phyloP scores from a whole-genome alignment of 352 stramenopile genomes.

The Phytophthora podocarpi region DNA sequence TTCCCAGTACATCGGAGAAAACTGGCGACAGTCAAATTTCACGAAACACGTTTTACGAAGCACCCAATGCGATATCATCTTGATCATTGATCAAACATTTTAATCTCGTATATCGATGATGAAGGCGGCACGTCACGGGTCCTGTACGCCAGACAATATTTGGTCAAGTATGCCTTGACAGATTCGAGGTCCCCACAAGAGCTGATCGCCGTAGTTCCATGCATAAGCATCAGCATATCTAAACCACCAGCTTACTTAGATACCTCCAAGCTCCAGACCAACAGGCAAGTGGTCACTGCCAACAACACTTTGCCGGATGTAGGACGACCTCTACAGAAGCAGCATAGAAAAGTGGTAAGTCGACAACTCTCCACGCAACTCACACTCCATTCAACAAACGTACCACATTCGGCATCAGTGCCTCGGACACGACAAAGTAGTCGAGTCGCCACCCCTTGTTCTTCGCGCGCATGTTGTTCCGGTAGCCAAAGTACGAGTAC shows the following conservation, averaged over 20 bases:
- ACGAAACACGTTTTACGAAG: no score
- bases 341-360: constrained; percentile 17
- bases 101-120: no score
- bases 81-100: no score
- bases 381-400: constrained; percentile 16
- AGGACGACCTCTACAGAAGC: constrained; percentile 47
- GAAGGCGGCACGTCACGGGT: no score
- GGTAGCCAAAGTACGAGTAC: constrained; percentile 87
- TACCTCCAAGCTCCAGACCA: constrained; percentile 54
- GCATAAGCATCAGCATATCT: neutral
- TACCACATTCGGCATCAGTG: constrained; percentile 66
- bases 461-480: constrained; percentile 74
- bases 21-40: no score
- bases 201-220: neutral
- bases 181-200: neutral
- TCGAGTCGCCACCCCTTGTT: constrained; percentile 90
- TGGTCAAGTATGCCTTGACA: neutral
- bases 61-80: no score
- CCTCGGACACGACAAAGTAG: constrained; percentile 81
- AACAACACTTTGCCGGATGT: constrained; percentile 63
- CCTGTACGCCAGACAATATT: neutral
- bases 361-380: neutral
- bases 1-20: no score
- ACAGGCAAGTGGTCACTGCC: constrained; percentile 86
- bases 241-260: constrained; percentile 6